These are phyloP conservation scores for Petunia axillaris DNA, from an alignment of 257 asterid species.

Conservation along the genomic window DNA sequence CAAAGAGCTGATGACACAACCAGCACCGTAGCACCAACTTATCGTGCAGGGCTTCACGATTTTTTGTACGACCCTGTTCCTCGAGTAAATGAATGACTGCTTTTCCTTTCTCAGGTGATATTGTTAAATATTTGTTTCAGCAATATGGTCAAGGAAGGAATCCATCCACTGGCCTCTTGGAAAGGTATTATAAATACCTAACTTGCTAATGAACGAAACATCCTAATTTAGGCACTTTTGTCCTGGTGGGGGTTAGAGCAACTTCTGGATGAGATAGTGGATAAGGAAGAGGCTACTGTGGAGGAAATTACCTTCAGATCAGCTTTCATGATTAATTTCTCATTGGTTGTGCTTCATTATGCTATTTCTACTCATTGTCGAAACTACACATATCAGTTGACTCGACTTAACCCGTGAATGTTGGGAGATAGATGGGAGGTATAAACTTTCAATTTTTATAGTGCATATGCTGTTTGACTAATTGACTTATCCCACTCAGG, in stretches of 20 bases:
- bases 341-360: neutral
- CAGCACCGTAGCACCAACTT: too few relatives aligned
- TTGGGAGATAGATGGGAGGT: neutral
- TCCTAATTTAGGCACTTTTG: neutral
- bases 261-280: neutral
- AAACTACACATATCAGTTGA: neutral
- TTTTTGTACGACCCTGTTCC: neutral
- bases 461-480: neutral
- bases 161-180: conserved; percentile 70
- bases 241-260: neutral
- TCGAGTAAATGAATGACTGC: neutral
- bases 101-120: conserved; percentile 53
- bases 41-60: too few relatives aligned
- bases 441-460: neutral
- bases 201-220: neutral
- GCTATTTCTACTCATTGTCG: neutral
- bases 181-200: conserved; percentile 48
- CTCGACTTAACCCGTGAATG: neutral
- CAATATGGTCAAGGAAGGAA: conserved; percentile 68
- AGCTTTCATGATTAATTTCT: neutral
- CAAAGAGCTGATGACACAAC: too few relatives aligned
- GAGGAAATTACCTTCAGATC: neutral
- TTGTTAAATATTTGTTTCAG: conserved; percentile 70
- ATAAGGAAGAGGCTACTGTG: neutral
- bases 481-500: too few relatives aligned